These are phyloP conservation scores for Mariannaea elegans DNA, from an alignment of 2,329 filamentous ascomycete genomes.

Conservation along the genomic window DNA sequence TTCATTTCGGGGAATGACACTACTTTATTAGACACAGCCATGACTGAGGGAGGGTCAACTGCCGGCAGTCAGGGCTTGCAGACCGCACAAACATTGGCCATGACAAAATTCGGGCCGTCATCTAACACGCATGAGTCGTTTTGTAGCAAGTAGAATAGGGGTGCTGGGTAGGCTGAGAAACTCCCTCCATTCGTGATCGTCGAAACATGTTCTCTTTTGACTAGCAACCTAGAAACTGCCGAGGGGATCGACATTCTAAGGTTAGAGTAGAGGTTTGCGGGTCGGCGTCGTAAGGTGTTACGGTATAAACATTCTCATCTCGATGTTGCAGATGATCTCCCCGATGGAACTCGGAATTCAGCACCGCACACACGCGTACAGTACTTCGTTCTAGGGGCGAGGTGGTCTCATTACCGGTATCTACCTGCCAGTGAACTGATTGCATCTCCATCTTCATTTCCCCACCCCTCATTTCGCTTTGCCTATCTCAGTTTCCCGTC, in stretches of 20 bases:
- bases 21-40: background rate
- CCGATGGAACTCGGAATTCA: constrained; percentile 28
- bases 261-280: too few relatives aligned
- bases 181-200: too few relatives aligned
- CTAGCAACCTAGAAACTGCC: too few relatives aligned
- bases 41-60: background rate
- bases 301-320: too few relatives aligned
- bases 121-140: background rate
- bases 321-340: constrained; percentile 29
- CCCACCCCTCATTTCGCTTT: constrained; percentile 9
- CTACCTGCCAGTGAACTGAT: constrained; percentile 22
- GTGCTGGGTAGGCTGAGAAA: too few relatives aligned
- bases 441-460: constrained; percentile 37
- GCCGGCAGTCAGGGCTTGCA: background rate
- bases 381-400: constrained; percentile 21
- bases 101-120: background rate
- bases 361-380: constrained; percentile 19
- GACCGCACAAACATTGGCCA: background rate
- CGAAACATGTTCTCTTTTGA: too few relatives aligned
- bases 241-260: too few relatives aligned
- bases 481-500: constrained; percentile 2
- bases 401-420: constrained; percentile 12
- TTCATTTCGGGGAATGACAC: background rate
- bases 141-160: too few relatives aligned
- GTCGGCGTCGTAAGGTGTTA: too few relatives aligned